These are phyloP conservation scores for Globisporangium irregulare DNA, from an alignment of 352 stramenopile species.

Conservation along the genomic window DNA sequence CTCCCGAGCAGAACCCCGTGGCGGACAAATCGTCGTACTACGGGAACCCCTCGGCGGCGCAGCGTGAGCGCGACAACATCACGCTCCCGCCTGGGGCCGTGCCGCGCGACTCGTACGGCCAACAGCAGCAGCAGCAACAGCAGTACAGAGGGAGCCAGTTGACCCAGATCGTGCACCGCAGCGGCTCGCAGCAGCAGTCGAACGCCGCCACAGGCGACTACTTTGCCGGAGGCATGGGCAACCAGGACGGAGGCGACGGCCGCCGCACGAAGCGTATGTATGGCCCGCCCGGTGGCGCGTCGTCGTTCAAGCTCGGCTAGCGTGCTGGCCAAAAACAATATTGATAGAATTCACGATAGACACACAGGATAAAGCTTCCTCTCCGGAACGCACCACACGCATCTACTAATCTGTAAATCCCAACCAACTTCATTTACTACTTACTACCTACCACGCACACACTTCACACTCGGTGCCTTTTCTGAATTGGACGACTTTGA, in stretches of 20 bases:
- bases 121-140: conserved; percentile 16
- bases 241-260: conserved; percentile 24
- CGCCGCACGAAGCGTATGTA: conserved; percentile 53
- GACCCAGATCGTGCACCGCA: conserved; percentile 8
- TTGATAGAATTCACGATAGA: too few species aligned
- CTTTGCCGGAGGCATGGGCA: conserved; percentile 33
- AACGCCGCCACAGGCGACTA: conserved; percentile 31
- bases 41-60: conserved; percentile 26
- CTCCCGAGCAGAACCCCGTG: conserved; percentile 37
- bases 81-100: conserved; percentile 38
- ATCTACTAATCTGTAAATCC: too few species aligned
- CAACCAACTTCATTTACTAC: too few species aligned
- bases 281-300: conserved; percentile 29
- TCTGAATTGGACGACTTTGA: too few species aligned
- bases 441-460: too few species aligned
- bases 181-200: conserved; percentile 16
- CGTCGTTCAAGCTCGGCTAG: conserved; percentile 52
- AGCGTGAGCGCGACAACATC: conserved; percentile 42
- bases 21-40: conserved; percentile 48
- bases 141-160: neutral
- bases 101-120: conserved; percentile 21
- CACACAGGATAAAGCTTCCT: too few species aligned
- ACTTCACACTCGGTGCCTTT: too few species aligned
- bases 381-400: too few species aligned
- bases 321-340: too few species aligned